Evolutionary conservation across 164 flowering plant genomes (phyloP).

Genomic region (Brasenia schreberi): DNA sequence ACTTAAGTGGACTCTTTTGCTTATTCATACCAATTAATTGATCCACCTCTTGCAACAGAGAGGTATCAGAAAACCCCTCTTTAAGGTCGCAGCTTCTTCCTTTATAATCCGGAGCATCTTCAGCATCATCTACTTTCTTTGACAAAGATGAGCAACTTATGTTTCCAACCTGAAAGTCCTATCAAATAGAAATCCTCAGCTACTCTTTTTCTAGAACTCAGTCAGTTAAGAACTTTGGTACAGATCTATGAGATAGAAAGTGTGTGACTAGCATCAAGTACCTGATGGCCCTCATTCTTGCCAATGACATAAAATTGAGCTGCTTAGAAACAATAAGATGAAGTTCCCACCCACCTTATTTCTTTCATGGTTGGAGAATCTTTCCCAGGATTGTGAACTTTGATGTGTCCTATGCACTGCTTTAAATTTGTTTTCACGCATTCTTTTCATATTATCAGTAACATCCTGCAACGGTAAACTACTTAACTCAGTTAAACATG

Average conservation of each 20-base stretch:
- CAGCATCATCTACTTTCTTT: conserved; percentile 8
- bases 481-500: too few species aligned
- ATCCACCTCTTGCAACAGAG: conserved; percentile 27
- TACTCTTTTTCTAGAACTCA: too few species aligned
- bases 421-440: conserved; percentile 25
- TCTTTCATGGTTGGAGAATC: conserved; percentile 15
- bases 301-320: too few species aligned
- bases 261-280: too few species aligned
- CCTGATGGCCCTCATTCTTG: too few species aligned
- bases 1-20: conserved; percentile 17
- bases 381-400: conserved; percentile 17
- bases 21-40: conserved; percentile 9
- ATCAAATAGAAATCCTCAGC: too few species aligned
- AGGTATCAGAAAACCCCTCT: conserved; percentile 41
- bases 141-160: conserved; percentile 22
- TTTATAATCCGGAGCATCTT: conserved; percentile 22
- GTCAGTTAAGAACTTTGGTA: too few species aligned
- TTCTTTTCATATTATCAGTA: conserved; percentile 5
- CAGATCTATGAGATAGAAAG: too few species aligned
- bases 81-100: conserved; percentile 19
- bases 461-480: conserved; percentile 20
- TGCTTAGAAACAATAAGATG: not conserved
- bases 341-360: not conserved
- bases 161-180: conserved; percentile 40
- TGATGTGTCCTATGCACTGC: not conserved